These are phyloP conservation scores for Volvox carteri DNA, from an alignment of 163 green algal genomes.

Conservation along the genomic window DNA sequence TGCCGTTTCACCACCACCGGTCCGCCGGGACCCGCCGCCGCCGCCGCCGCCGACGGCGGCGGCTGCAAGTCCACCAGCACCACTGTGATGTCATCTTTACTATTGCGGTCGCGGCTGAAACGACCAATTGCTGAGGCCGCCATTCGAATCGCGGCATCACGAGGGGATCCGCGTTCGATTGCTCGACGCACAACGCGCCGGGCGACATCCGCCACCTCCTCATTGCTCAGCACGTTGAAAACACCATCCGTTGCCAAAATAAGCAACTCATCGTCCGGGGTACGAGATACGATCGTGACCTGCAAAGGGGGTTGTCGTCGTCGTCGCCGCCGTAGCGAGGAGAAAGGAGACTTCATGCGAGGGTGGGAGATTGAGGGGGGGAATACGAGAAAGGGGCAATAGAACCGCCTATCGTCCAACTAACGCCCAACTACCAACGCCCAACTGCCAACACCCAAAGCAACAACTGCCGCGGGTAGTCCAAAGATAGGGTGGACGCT, in stretches of 20 bases:
- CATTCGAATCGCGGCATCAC: background rate
- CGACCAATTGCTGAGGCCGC: slow-evolving; percentile 13
- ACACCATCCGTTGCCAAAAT: slow-evolving; percentile 92
- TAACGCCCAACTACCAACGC: too few relatives aligned
- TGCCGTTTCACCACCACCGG: too few relatives aligned
- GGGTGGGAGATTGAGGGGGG: too few relatives aligned
- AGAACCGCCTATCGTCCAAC: too few relatives aligned
- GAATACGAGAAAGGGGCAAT: too few relatives aligned
- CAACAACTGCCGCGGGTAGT: too few relatives aligned
- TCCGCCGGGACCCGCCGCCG: too few relatives aligned
- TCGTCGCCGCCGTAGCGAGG: too few relatives aligned
- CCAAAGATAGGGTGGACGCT: too few relatives aligned
- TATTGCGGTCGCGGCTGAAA: slow-evolving; percentile 53
- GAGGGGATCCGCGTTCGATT: background rate
- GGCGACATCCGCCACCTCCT: slow-evolving; percentile 44
- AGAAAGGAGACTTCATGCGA: too few relatives aligned
- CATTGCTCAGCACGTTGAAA: slow-evolving; percentile 87
- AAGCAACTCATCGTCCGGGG: slow-evolving; percentile 77
- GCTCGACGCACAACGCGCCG: background rate
- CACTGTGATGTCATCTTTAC: slow-evolving; percentile 71
- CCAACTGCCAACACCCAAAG: too few relatives aligned
- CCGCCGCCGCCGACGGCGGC: too few relatives aligned
- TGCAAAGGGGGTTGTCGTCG: background rate
- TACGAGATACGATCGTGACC: background rate
- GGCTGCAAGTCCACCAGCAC: slow-evolving; percentile 58